Percentiles rank a stretch among this genome's conserved stretches.
phyloP scores from a whole-genome alignment of 2,329 filamentous ascomycete genomes.

The Corinectria fuckeliana region DNA sequence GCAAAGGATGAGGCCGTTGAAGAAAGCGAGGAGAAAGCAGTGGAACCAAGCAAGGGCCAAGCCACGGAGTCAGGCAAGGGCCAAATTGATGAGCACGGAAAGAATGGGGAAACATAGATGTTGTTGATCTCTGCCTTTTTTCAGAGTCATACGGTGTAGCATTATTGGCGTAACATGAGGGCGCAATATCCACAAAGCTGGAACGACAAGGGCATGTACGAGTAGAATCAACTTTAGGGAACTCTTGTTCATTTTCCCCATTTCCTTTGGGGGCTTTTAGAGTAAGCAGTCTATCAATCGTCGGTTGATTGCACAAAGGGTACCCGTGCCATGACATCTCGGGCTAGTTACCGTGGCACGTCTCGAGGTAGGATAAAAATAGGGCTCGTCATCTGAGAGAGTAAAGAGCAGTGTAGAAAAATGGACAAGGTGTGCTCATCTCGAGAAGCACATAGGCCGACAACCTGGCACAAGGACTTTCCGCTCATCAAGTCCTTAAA shows the following conservation, averaged over 20 bases:
- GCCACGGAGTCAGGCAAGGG: slow-evolving; percentile 17
- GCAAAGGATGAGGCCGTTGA: slow-evolving; percentile 22
- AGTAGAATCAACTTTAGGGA: not conserved
- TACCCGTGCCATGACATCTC: not conserved
- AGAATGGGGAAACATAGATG: slow-evolving; percentile 15
- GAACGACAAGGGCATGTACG: not conserved
- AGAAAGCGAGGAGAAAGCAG: slow-evolving; percentile 10
- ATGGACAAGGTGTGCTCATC: no score
- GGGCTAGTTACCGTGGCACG: not conserved
- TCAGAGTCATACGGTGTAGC: slow-evolving; percentile 19
- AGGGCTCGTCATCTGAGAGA: not conserved
- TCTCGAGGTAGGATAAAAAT: not conserved
- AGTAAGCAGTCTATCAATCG: not conserved
- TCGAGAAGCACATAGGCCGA: not conserved
- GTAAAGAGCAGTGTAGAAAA: not conserved
- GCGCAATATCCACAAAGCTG: not conserved
- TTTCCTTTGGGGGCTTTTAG: not conserved
- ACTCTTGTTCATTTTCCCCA: not conserved
- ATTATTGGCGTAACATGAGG: slow-evolving; percentile 17
- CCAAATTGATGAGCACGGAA: not conserved
- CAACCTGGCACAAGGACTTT: not conserved
- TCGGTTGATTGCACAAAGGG: not conserved
- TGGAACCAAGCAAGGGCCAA: slow-evolving; percentile 7
- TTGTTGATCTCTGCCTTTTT: not conserved
- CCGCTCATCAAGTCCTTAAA: not conserved